Conservation (phyloP, 805 yeast genomes). For the Suhomyces tanzawaensis region DNA sequence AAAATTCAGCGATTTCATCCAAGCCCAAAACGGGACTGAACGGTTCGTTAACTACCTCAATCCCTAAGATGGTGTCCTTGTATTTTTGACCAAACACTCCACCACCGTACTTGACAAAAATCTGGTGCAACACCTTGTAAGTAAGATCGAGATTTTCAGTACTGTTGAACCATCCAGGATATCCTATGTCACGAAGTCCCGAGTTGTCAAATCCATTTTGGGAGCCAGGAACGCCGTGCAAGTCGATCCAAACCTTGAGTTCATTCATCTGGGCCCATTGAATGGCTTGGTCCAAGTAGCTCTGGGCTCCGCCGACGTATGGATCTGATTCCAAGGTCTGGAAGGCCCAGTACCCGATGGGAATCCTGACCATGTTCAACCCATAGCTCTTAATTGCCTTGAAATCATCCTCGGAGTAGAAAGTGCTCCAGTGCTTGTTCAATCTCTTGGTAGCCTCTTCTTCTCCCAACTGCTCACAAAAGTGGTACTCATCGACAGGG, state of each 20-base stretch:
- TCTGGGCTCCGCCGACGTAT: slow-evolving; percentile 63
- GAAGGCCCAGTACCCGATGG: slow-evolving; percentile 83
- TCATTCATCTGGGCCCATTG: slow-evolving; percentile 65
- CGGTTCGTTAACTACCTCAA: slow-evolving; percentile 43
- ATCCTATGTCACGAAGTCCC: slow-evolving; percentile 52
- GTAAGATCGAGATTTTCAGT: slow-evolving; percentile 29
- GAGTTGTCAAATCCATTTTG: slow-evolving; percentile 94
- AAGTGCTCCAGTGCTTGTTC: slow-evolving; percentile 53
- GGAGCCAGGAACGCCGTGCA: slow-evolving; percentile 96
- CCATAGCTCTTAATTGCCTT: slow-evolving; percentile 49
- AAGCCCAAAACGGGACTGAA: slow-evolving; percentile 24
- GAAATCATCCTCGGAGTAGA: slow-evolving; percentile 60
- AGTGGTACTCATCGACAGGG: slow-evolving; percentile 63
- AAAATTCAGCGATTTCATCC: slow-evolving; percentile 25
- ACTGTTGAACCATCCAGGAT: slow-evolving; percentile 35
- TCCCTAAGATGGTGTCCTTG: slow-evolving; percentile 36
- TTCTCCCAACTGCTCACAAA: slow-evolving; percentile 48
- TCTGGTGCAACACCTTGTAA: slow-evolving; percentile 29
- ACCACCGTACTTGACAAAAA: slow-evolving; percentile 36
- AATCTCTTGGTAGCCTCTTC: slow-evolving; percentile 43
- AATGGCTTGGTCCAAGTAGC: slow-evolving; percentile 62
- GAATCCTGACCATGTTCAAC: slow-evolving; percentile 69
- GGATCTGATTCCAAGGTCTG: slow-evolving; percentile 51
- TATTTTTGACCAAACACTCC: slow-evolving; percentile 19
- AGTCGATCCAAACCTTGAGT: slow-evolving; percentile 82